phyloP scores from a whole-genome alignment of 148 eudicot genomes.

The Amaranthus hypochondriacus region DNA sequence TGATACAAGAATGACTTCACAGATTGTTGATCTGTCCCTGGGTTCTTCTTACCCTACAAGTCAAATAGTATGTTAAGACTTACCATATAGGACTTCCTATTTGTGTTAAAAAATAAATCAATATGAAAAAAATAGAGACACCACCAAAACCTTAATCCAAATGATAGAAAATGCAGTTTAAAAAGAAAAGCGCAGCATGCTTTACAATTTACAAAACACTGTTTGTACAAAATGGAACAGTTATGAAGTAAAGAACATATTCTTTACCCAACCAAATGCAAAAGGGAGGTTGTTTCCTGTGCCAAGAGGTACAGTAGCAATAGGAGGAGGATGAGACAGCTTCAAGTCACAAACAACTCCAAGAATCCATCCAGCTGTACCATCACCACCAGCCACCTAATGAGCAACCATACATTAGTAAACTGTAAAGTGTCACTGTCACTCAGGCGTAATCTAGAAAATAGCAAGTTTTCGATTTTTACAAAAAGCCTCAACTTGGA shows the following conservation, averaged over 20 bases:
- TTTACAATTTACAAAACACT: not conserved
- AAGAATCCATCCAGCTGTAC: slow-evolving; percentile 99
- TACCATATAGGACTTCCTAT: not conserved
- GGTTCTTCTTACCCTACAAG: slow-evolving; percentile 87
- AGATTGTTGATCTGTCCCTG: slow-evolving; percentile 65
- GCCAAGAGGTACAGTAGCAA: slow-evolving; percentile 92
- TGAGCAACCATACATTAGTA: slow-evolving; percentile 18
- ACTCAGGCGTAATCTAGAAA: too few species aligned
- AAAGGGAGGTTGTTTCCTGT: slow-evolving; percentile 98
- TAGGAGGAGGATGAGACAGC: slow-evolving; percentile 77
- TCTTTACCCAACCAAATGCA: slow-evolving; percentile 91
- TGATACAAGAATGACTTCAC: slow-evolving; percentile 60
- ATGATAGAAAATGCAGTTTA: not conserved
- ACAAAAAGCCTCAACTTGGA: too few species aligned
- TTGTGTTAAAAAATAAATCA: not conserved
- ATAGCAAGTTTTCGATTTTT: too few species aligned
- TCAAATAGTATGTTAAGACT: slow-evolving; percentile 12
- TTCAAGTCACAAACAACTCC: slow-evolving; percentile 89
- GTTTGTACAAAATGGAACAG: not conserved
- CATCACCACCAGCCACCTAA: slow-evolving; percentile 99
- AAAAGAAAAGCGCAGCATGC: not conserved
- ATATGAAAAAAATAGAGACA: not conserved
- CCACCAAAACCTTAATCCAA: not conserved
- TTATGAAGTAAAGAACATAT: not conserved
- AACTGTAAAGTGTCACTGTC: not conserved